These are phyloP conservation scores for Termitomyces titanicus DNA, from an alignment of 768 basidiomycete species.

Conservation along the genomic window DNA sequence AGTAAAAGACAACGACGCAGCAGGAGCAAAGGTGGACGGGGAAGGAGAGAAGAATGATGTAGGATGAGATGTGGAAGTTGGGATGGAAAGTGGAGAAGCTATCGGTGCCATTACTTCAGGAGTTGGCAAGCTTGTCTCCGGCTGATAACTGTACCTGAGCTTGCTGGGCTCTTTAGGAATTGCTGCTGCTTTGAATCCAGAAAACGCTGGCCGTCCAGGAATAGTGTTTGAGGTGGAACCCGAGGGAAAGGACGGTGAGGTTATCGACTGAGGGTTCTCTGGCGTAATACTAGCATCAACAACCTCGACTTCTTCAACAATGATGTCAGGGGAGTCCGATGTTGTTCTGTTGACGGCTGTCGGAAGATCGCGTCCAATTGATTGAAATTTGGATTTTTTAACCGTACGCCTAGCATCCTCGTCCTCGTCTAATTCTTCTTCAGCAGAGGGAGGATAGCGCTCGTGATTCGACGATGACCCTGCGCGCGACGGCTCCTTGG, in stretches of 20 bases:
- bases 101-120: not conserved
- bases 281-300: constrained; percentile 17
- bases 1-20: not conserved
- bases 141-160: constrained; percentile 67
- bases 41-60: not conserved
- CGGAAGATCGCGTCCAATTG: constrained; percentile 18
- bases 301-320: constrained; percentile 31
- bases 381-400: constrained; percentile 48
- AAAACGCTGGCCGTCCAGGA: constrained; percentile 20
- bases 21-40: not conserved
- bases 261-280: constrained; percentile 13
- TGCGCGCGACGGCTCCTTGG: not conserved
- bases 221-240: constrained; percentile 13
- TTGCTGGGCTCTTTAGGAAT: constrained; percentile 78
- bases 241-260: not conserved
- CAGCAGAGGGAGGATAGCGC: constrained; percentile 18
- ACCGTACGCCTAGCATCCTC: constrained; percentile 34
- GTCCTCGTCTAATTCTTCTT: constrained; percentile 37
- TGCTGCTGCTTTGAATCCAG: constrained; percentile 42
- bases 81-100: not conserved
- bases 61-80: not conserved
- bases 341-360: constrained; percentile 8
- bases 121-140: constrained; percentile 35
- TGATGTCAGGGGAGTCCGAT: constrained; percentile 16
- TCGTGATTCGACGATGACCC: constrained; percentile 12